phyloP scores from a whole-genome alignment of 1,284 basidiomycete species.

The Schizophyllum amplum region DNA sequence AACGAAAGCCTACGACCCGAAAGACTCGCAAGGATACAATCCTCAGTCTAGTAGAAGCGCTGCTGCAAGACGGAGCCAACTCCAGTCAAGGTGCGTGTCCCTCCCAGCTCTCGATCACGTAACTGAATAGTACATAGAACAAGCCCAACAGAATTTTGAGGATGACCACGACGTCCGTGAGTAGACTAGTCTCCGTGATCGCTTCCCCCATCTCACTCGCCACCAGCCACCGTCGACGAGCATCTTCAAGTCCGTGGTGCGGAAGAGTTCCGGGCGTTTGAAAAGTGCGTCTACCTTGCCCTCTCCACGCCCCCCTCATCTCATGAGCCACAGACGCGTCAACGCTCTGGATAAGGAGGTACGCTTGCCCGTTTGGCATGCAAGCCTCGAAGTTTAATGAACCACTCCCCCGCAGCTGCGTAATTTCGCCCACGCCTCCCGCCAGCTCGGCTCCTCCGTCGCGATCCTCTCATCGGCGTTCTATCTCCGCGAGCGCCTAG shows the following conservation, averaged over 20 bases:
- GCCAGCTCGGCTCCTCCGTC: constrained; percentile 64
- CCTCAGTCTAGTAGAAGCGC: constrained; percentile 56
- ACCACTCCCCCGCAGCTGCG: constrained; percentile 38
- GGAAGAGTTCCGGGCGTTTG: constrained; percentile 52
- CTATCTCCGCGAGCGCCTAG: constrained; percentile 57
- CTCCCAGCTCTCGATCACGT: constrained; percentile 1
- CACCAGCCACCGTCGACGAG: constrained; percentile 54
- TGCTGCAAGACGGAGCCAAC: constrained; percentile 46
- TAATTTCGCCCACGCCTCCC: constrained; percentile 66
- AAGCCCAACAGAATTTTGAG: constrained; percentile 40
- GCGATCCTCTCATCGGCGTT: constrained; percentile 65
- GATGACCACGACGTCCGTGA: constrained; percentile 59
- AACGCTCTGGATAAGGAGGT: constrained; percentile 61
- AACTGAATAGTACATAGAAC: constrained; percentile 16
- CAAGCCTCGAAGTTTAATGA: constrained; percentile 1
- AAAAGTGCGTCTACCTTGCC: constrained; percentile 31
- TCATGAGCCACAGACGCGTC: constrained; percentile 33
- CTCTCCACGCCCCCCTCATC: constrained; percentile 2
- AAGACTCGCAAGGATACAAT: constrained; percentile 36
- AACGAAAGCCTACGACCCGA: too few species aligned
- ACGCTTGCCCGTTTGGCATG: constrained; percentile 8
- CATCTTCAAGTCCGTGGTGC: constrained; percentile 56
- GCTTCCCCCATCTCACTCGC: neutral
- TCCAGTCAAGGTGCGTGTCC: constrained; percentile 32
- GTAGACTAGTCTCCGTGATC: constrained; percentile 20